These are phyloP conservation scores for Carex parvula DNA, from an alignment of 176 grass and related monocot genomes.

Conservation along the genomic window DNA sequence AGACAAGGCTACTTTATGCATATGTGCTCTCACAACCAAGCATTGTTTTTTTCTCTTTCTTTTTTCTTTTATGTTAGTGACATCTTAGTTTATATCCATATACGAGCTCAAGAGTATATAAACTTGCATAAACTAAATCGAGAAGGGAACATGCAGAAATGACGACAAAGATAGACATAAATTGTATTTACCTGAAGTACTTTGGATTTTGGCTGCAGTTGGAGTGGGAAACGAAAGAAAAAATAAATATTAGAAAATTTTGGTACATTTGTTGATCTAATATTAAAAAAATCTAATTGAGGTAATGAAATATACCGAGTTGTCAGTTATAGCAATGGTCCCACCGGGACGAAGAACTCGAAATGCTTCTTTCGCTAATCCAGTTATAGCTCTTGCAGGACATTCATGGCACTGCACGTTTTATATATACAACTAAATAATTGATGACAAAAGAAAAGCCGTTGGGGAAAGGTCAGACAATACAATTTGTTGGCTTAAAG, in stretches of 20 bases:
- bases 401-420: constrained; percentile 72
- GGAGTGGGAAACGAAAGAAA: neutral
- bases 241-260: constrained; percentile 11
- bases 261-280: neutral
- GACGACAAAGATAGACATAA: neutral
- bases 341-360: constrained; percentile 57
- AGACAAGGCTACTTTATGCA: neutral
- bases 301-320: constrained; percentile 44
- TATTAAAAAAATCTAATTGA: neutral
- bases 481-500: neutral
- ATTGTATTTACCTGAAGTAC: constrained; percentile 57
- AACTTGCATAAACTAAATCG: neutral
- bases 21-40: neutral
- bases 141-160: neutral
- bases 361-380: constrained; percentile 69
- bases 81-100: neutral
- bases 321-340: constrained; percentile 73
- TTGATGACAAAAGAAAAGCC: neutral
- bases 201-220: constrained; percentile 73
- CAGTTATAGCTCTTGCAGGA: constrained; percentile 53
- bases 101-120: neutral
- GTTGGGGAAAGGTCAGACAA: neutral
- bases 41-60: neutral
- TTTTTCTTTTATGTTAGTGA: neutral
- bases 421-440: neutral